Evolutionary conservation across 495 filamentous ascomycete genomes (phyloP), one percentile per base, ranked within the genome.

Genomic region (Rostrohypoxylon terebratum): DNA sequence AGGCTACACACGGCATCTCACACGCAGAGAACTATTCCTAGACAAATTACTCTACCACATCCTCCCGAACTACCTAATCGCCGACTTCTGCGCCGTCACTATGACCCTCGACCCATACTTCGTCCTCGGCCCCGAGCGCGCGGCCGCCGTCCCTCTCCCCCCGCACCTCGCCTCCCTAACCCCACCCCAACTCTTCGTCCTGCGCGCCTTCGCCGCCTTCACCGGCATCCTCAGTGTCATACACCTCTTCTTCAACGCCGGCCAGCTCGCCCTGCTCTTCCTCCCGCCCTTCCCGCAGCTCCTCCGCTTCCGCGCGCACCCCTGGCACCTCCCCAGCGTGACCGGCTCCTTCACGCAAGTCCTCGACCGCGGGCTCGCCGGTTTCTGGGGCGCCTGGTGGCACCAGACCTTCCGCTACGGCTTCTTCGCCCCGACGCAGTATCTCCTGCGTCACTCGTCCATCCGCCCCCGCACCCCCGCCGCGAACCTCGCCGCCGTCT

Each of bases 371-470:
- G 93, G 93, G 0, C 80, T 97, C 0, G 82, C 86, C 7, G 93
- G 93, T 31, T 88, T 90, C 72, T 97, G 94, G 94, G 88, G 91
- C 45, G 85, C 82, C 14, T 96, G 90, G 90, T 97, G 94, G 94
- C 94, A 97, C 78, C 94, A 97, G 77, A 86, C 90, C 1, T 96
- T 97, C 81, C 89, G 93, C 2, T 84, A 87, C 38, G 91, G 84
- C 0, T 95, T 97, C 76, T 79, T 86, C 5, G 84, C 86, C 1
- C 87, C 90, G 0, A 78, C 84, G 0, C 76, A 78, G 7, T 90
- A 80, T 73, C 68, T 92, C 21, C 61, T 88, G 4, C 76, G 81
- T 0, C 21, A 80, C 4, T 76, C 84, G 1, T 83, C 82, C 31
- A 50, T 75, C 2, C 23, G 16, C 0, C 51, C 72, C 9, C 58